Evolutionary conservation across 495 filamentous ascomycete species (phyloP).

Genomic region (Penicilliopsis zonata): DNA sequence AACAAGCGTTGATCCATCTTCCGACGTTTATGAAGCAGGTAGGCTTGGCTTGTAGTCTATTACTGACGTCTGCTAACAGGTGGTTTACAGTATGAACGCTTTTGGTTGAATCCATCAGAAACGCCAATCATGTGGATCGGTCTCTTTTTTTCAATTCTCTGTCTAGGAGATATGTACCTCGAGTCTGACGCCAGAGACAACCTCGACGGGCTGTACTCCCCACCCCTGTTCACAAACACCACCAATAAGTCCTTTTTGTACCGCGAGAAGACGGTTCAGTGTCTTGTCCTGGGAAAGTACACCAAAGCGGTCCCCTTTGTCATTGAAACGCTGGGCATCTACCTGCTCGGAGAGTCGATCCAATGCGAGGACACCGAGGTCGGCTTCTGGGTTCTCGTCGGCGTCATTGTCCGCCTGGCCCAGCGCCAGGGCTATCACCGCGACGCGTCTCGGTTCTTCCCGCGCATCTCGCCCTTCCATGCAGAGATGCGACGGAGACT

Average conservation of each 20-base stretch:
- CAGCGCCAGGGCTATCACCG: constrained; percentile 35
- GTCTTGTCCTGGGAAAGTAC: constrained; percentile 16
- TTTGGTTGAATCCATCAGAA: constrained; percentile 15
- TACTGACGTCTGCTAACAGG: no score
- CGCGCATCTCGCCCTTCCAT: constrained; percentile 35
- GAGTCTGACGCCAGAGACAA: constrained; percentile 4
- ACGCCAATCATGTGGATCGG: constrained; percentile 15
- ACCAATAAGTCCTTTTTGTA: constrained; percentile 9
- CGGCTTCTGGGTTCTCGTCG: constrained; percentile 13
- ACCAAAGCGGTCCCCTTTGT: constrained; percentile 11
- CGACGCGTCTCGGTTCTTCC: constrained; percentile 27
- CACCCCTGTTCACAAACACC: constrained; percentile 6
- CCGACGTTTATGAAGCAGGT: constrained; percentile 7
- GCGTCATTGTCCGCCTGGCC: constrained; percentile 19
- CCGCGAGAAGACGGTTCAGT: constrained; percentile 18
- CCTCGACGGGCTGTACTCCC: constrained; percentile 1
- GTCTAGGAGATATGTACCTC: no score
- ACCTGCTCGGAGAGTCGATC: constrained; percentile 10
- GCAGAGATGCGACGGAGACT: constrained; percentile 44
- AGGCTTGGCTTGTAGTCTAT: no score
- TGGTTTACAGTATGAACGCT: constrained; percentile 21
- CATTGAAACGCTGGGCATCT: constrained; percentile 17
- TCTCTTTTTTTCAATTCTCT: constrained; percentile 22
- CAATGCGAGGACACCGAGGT: constrained; percentile 6
- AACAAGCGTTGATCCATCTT: constrained; percentile 14